Evolutionary conservation across 164 flowering plant genomes (phyloP), one percentile per base, ranked within the genome.

Genomic region (Stephania cephalantha): DNA sequence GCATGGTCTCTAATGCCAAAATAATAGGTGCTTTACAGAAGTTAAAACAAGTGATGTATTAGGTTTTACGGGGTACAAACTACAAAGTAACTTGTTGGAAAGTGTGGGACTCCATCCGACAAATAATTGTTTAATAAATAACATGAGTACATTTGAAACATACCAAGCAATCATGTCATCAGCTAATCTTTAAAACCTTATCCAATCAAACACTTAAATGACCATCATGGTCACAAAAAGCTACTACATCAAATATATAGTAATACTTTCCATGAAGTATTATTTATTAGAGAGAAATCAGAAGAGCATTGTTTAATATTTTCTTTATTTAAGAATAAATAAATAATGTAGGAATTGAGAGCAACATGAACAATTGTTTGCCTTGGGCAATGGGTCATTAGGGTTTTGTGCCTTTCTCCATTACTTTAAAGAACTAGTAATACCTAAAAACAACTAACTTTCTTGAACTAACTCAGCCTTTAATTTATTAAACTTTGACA

Each of bases 91-190:
- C 61, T 68, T 73, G 55, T 81, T 68, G 84, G 85, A 64, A 85
- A 82, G 68, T 75, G 84, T 71, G 73, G 73, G 70, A 68, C 35
- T 61, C 25, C n/a, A 5, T 20, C 35, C 52, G 20, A 77, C n/a
- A 77, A 31, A 58, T 69, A 25, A 61, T 22, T 15, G 15, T 78
- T 81, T 72, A 58, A 18, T n/a, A 74, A 72, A 61, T 46, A 73
- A 75, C 66, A 73, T 15, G 31, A 30, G 65, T 76, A 70, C 70
- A 77, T 73, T 73, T 72, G 74, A 35, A 78, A 77, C 69, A 73
- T 52, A 68, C 72, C 82, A 76, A 82, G 80, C 74, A 80, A 76
- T n/a, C 77, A 81, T 77, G 76, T 72, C 74, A 79, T 79, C 79
- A 73, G 72, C 73, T 35, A 35, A 35, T 35, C 42, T 35, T 35